phyloP scores from a whole-genome alignment of 257 asterid species.

The Avicennia marina region DNA sequence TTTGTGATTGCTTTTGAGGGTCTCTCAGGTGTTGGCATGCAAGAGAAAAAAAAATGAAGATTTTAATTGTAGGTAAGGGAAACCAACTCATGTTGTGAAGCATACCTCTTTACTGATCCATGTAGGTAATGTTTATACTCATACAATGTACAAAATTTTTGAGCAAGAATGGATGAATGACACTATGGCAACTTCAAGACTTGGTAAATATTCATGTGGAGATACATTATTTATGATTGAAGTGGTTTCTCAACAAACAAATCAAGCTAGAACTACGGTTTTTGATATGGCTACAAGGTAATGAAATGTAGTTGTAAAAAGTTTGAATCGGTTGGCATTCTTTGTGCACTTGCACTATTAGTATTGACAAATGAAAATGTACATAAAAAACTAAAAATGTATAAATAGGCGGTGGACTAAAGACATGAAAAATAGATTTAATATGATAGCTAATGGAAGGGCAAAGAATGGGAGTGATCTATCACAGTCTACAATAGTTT shows the following conservation, averaged over 20 bases:
- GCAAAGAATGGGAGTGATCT: background rate
- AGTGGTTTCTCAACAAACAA: background rate
- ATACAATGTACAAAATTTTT: background rate
- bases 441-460: background rate
- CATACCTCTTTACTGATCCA: background rate
- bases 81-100: background rate
- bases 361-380: background rate
- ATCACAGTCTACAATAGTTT: background rate
- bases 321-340: background rate
- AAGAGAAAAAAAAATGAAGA: constrained; percentile 4
- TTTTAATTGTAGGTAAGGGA: background rate
- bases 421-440: background rate
- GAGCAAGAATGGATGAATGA: background rate
- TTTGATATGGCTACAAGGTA: background rate
- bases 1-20: background rate
- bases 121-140: background rate
- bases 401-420: background rate
- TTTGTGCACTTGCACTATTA: background rate
- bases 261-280: background rate
- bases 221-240: background rate
- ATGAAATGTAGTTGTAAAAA: background rate
- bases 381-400: background rate
- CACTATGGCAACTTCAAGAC: background rate
- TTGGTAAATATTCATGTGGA: background rate
- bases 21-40: background rate